These are phyloP conservation scores for Pichia thaimueangensis DNA, from an alignment of 805 yeast genomes.

Conservation along the genomic window DNA sequence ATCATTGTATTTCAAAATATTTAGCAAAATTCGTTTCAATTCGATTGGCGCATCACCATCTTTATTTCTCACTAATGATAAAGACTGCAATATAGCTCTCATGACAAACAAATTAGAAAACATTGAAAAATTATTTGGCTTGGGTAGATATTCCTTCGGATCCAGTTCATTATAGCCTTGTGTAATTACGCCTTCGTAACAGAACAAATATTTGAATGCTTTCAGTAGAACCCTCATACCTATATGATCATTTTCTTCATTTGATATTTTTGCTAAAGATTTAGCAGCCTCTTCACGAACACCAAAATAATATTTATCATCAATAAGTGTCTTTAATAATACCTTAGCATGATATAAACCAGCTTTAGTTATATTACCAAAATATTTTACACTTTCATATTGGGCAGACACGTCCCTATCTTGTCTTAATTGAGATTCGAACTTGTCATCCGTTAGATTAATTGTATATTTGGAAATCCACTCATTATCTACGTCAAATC, in stretches of 20 bases:
- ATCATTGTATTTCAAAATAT: conserved; percentile 75
- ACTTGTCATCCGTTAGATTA: conserved; percentile 93
- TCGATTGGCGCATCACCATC: conserved; percentile 51
- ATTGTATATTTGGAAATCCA: conserved; percentile 84
- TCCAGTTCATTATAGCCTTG: conserved; percentile 24
- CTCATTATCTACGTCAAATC: conserved; percentile 96
- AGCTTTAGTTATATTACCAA: conserved; percentile 55
- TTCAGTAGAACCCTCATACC: conserved; percentile 69
- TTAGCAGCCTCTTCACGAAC: conserved; percentile 80
- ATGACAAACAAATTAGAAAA: conserved; percentile 64
- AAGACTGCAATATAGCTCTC: conserved; percentile 56
- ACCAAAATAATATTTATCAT: conserved; percentile 80
- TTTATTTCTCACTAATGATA: conserved; percentile 56
- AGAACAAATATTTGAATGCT: conserved; percentile 63
- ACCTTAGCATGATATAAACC: conserved; percentile 65
- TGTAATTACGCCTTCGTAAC: conserved; percentile 48
- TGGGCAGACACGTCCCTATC: conserved; percentile 98
- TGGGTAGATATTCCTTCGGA: conserved; percentile 49
- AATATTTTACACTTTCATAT: conserved; percentile 69
- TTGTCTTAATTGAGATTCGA: conserved; percentile 84
- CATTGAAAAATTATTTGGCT: conserved; percentile 74
- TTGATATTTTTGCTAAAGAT: conserved; percentile 67
- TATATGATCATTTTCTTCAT: conserved; percentile 50
- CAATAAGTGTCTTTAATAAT: conserved; percentile 74
- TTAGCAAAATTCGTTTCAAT: conserved; percentile 58